Evolutionary conservation across 2,329 filamentous ascomycete genomes (phyloP), one percentile per base, ranked within the genome.

Genomic region (Verticillium longisporum): DNA sequence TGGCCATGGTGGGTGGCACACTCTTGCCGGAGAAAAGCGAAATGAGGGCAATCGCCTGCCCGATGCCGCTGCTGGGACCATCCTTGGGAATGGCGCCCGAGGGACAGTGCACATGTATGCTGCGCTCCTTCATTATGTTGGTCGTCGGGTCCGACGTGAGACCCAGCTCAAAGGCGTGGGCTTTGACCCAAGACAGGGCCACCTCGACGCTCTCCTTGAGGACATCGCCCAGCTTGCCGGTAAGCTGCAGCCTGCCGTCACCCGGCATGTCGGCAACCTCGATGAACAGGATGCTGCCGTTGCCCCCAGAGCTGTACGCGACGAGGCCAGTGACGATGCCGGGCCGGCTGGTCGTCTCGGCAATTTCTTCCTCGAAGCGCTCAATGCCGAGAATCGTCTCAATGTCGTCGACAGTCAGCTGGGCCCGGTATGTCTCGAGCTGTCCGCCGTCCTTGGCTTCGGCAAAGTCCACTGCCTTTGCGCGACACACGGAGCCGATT

Each of bases 181-280:
- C 91, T 75, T 97, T 97, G 58, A 99, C 95, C 95, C 95, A 99
- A 15, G 89, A 94, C 37, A 98, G 82, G 11, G 95, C 95, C 21
- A 99, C 95, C 74, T 98, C 94, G 53, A 98, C 95, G 65, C 89
- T 94, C 76, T 99, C 95, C 76, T 98, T 98, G 62, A 99, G 86
- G 34, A 99, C 95, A 68, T 97, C 93, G 65, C 95, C 95, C 6
- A 99, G 86, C 74, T 96, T 98, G 64, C 95, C 95, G 1, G 95
- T 99, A 32, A 99, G 86, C 76, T 98, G 95, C 38, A 99, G 92
- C 59, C 89, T 88, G 37, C 95, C 95, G 61, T 86, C 88, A 54
- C 95, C 95, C 0, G 95, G 95, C 92, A 98, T 98, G 71, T 97
- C 93, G 11, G 94, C 92, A 55, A 97, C 92, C 76, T 99, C 95